Evolutionary conservation across 1,139 yeast genomes (phyloP).

Genomic region (Hanseniaspora sp.): DNA sequence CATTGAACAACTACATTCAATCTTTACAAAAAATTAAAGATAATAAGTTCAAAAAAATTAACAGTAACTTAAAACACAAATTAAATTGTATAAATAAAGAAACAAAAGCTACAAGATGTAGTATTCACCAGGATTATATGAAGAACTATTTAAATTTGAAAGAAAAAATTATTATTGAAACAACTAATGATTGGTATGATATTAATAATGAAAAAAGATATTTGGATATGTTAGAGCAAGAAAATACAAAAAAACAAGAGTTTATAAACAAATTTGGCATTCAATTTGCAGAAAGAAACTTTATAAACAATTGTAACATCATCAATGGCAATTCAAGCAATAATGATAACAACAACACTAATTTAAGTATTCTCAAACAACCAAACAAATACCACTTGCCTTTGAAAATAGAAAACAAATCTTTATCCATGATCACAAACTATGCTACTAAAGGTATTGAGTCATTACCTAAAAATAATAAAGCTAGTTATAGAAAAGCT

Average conservation of each 20-base stretch:
- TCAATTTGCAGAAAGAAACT: slow-evolving; percentile 39
- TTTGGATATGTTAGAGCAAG: slow-evolving; percentile 41
- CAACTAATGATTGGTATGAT: slow-evolving; percentile 85
- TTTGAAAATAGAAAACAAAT: slow-evolving; percentile 26
- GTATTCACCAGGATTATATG: slow-evolving; percentile 74
- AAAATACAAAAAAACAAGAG: neutral
- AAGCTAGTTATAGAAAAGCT: slow-evolving; percentile 16
- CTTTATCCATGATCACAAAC: slow-evolving; percentile 30
- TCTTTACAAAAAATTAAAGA: slow-evolving; percentile 64
- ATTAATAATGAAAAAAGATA: slow-evolving; percentile 81
- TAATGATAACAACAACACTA: slow-evolving; percentile 5
- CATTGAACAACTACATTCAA: slow-evolving; percentile 50
- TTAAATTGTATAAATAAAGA: slow-evolving; percentile 67
- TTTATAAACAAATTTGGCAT: slow-evolving; percentile 25
- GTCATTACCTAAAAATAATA: slow-evolving; percentile 3
- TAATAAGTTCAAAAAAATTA: slow-evolving; percentile 56
- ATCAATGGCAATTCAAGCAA: slow-evolving; percentile 12
- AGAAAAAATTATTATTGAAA: slow-evolving; percentile 51
- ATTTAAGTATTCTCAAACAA: slow-evolving; percentile 12
- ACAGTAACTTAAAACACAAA: slow-evolving; percentile 59
- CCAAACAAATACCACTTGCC: slow-evolving; percentile 27
- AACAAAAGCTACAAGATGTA: slow-evolving; percentile 67
- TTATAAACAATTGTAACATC: slow-evolving; percentile 9
- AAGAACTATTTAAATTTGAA: slow-evolving; percentile 61
- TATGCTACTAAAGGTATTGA: slow-evolving; percentile 26